phyloP scores from a whole-genome alignment of 805 yeast genomes.

The Dipodascus albidus region DNA sequence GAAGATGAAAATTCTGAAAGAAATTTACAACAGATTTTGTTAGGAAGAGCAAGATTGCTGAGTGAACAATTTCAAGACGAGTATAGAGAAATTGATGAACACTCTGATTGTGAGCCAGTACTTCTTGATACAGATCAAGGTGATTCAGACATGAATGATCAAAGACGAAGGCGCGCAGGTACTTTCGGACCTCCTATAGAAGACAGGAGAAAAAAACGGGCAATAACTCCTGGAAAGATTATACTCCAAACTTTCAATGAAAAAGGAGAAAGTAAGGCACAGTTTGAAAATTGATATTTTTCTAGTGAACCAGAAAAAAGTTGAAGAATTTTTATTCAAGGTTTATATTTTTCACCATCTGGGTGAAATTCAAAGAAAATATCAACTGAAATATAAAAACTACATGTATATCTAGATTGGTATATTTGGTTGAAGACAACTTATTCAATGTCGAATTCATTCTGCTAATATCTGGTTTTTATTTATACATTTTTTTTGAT shows the following conservation, averaged over 20 bases:
- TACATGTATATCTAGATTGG: no score
- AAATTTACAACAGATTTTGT: not conserved
- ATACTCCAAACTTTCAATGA: not conserved
- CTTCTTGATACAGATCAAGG: not conserved
- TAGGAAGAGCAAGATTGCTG: not conserved
- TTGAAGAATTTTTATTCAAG: no score
- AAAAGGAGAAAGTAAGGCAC: not conserved
- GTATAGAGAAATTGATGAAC: not conserved
- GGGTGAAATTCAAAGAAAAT: no score
- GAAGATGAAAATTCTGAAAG: not conserved
- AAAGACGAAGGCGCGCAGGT: not conserved
- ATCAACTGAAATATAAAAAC: no score
- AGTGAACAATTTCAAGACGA: not conserved
- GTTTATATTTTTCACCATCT: no score
- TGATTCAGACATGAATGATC: not conserved
- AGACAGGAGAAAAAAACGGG: not conserved
- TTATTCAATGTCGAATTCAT: no score
- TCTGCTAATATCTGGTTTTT: no score
- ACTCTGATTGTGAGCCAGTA: not conserved
- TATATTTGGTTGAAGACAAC: no score
- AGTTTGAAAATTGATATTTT: not conserved
- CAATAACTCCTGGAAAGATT: conserved; percentile 1
- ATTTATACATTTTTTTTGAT: no score
- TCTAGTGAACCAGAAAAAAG: no score
- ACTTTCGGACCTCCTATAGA: conserved; percentile 1